Evolutionary conservation across 768 basidiomycete species (phyloP).

Genomic region (Rhodosporidiobolus odoratus): DNA sequence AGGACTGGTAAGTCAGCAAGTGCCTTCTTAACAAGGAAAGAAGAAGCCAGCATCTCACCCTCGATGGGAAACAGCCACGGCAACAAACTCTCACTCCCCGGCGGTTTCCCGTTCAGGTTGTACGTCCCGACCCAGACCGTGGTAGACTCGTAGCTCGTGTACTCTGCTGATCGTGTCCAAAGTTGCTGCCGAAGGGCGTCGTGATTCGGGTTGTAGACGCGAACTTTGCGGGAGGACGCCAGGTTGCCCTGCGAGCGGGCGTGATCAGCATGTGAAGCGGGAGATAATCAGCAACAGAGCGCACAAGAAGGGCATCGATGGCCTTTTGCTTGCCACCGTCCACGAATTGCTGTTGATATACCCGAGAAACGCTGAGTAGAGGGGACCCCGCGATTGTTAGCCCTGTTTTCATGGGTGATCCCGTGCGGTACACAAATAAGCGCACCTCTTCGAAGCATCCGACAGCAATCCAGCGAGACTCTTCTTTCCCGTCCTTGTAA

Average conservation of each 20-base stretch:
- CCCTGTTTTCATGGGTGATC: no score
- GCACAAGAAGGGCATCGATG: conserved; percentile 89
- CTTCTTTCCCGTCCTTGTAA: conserved; percentile 88
- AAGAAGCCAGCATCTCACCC: conserved; percentile 55
- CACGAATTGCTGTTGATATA: conserved; percentile 96
- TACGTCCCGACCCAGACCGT: conserved; percentile 84
- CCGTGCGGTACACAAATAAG: no score
- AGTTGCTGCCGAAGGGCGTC: conserved; percentile 73
- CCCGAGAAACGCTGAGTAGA: conserved; percentile 52
- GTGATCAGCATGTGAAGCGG: background rate
- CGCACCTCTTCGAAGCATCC: conserved; percentile 78
- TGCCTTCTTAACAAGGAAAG: background rate
- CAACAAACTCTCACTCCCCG: conserved; percentile 68
- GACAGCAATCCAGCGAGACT: conserved; percentile 71
- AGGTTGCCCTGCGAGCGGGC: conserved; percentile 71
- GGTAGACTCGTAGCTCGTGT: conserved; percentile 68
- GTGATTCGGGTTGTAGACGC: conserved; percentile 88
- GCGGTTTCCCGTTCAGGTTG: conserved; percentile 87
- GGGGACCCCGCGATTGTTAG: no score
- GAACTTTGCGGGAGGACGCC: conserved; percentile 75
- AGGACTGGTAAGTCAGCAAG: conserved; percentile 17
- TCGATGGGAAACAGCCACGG: conserved; percentile 80
- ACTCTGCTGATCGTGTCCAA: conserved; percentile 67
- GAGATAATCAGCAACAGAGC: conserved; percentile 41
- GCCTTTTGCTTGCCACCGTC: conserved; percentile 89